Evolutionary conservation across 2,329 filamentous ascomycete species (phyloP), one percentile per base, ranked within the genome.

Genomic region (Cladosporium colombiae): DNA sequence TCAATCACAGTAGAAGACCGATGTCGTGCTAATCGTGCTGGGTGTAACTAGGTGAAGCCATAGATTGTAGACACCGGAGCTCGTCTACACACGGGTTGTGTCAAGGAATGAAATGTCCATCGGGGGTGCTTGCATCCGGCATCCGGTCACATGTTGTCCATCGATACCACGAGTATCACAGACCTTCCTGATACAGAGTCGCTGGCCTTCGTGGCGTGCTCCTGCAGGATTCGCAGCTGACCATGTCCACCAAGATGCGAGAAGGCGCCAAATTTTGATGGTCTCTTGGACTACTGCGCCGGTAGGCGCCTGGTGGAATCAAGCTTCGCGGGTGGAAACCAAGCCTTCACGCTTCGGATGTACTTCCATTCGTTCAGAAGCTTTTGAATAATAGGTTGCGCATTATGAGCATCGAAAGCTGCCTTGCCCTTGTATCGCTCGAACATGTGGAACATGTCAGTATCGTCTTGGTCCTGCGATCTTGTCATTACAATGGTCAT

Each of bases 361-460:
- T 59, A 59, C 35, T 59, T 59, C 56, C 56, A 59, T 35, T 59
- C 56, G 16, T 59, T 59, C 21, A 59, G 33, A 37, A 77, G 53
- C 59, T 76, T 74, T 65, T 71, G 66, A 40, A 74, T 72, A 37
- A 75, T 70, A 0, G 74, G 72, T 65, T 73, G 71, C 4, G 65
- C 44, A 59, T 73, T 76, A 60, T 78, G 76, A 37, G 68, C 69
- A 1, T 76, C 71, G 58, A 78, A 77, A 6, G 73, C 75, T 33
- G 68, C 58, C 44, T 66, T 68, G 10, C 69, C 70, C 29, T 67
- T 72, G 44, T 76, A 78, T 46, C 71, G 70, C 68, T 77, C 75
- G 62, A 76, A 77, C 67, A 77, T 76, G 55, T 78, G 73, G 61
- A 78, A 78, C n/a, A 76, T 64, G 31, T 59, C 71, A 7, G 68